Percentiles rank a stretch among this genome's conserved stretches.
Evolutionary conservation across 441 rosid species (phyloP).

Genomic region (Gossypium schwendimanii): DNA sequence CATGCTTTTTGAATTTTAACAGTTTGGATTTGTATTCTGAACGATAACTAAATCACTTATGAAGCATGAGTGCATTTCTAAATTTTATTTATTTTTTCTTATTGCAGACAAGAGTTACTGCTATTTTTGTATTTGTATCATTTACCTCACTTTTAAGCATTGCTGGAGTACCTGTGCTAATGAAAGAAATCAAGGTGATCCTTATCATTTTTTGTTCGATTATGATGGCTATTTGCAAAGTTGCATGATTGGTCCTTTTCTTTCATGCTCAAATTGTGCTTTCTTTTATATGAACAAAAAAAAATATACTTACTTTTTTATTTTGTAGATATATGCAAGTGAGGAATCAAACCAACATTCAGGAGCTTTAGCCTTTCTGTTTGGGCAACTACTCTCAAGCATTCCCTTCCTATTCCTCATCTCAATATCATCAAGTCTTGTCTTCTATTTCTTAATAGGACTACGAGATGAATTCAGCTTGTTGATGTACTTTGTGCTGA

Average conservation of each 20-base stretch:
- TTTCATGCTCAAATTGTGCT: not conserved
- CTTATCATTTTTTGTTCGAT: not conserved
- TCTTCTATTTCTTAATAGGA: slow-evolving; percentile 88
- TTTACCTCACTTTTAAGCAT: slow-evolving; percentile 83
- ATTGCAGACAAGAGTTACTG: slow-evolving; percentile 85
- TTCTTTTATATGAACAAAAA: too few species aligned
- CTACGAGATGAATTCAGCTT: slow-evolving; percentile 83
- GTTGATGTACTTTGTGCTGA: slow-evolving; percentile 97
- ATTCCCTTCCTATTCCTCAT: slow-evolving; percentile 93
- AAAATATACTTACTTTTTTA: not conserved
- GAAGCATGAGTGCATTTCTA: not conserved
- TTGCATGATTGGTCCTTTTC: not conserved
- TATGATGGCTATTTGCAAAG: not conserved
- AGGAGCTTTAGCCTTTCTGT: slow-evolving; percentile 73
- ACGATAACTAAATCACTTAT: not conserved
- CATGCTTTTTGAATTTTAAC: not conserved
- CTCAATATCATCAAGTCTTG: slow-evolving; percentile 91
- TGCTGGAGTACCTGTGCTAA: slow-evolving; percentile 66
- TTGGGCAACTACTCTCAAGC: slow-evolving; percentile 93
- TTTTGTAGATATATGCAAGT: slow-evolving; percentile 62
- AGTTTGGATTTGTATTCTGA: not conserved
- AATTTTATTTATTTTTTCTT: slow-evolving; percentile 16
- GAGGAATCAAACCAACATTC: slow-evolving; percentile 91
- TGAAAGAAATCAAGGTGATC: slow-evolving; percentile 76
- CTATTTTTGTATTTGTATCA: slow-evolving; percentile 73